These are phyloP conservation scores for Lentinus tigrinus DNA, from an alignment of 768 basidiomycete genomes.

Conservation along the genomic window DNA sequence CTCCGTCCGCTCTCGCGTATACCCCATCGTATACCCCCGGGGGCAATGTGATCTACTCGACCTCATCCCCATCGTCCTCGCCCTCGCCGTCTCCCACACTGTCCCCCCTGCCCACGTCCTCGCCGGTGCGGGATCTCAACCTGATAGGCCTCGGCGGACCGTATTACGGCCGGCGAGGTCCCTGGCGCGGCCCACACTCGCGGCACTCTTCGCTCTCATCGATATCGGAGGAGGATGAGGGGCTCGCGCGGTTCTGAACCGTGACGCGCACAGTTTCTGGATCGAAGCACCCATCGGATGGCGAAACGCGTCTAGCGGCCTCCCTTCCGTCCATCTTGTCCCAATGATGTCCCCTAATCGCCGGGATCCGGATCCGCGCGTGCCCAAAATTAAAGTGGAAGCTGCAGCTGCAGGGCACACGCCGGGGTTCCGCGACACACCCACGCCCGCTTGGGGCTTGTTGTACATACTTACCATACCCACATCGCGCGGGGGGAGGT, in stretches of 20 bases:
- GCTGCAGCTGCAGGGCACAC: background rate
- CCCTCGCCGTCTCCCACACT: constrained; percentile 8
- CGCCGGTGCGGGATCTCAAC: constrained; percentile 5
- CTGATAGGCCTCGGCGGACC: background rate
- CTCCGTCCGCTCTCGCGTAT: constrained; percentile 1
- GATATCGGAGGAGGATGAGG: constrained; percentile 25
- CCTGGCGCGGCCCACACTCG: constrained; percentile 19
- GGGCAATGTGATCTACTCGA: constrained; percentile 11
- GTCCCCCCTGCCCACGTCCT: background rate
- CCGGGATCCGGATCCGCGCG: background rate
- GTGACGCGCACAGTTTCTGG: background rate
- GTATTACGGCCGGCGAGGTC: background rate
- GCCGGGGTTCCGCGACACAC: background rate
- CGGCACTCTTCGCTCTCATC: constrained; percentile 25
- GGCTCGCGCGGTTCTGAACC: constrained; percentile 14
- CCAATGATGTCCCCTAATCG: no score
- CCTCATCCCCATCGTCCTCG: constrained; percentile 4
- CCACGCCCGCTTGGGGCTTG: background rate
- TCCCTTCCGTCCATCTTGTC: no score
- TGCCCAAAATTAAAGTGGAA: background rate
- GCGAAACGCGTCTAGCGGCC: no score
- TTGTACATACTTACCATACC: background rate
- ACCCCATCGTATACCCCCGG: constrained; percentile 1
- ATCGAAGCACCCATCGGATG: no score
- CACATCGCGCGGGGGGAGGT: no score